Evolutionary conservation across 352 stramenopile species (phyloP).

Genomic region (Phytophthora sp.): DNA sequence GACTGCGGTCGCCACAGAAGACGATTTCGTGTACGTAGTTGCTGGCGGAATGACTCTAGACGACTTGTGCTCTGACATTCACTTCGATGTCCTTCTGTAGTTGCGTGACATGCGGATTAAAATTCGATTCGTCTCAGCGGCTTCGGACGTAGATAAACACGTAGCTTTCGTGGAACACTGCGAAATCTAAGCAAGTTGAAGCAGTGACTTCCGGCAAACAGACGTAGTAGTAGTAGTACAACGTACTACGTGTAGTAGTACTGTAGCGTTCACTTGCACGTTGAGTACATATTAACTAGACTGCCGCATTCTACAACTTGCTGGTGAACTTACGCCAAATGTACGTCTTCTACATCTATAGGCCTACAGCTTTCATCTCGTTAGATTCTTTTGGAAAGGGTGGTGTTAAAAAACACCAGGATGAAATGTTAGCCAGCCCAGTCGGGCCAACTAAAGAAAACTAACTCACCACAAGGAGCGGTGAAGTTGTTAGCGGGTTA

Average conservation of each 20-base stretch:
- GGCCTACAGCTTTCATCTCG: background rate
- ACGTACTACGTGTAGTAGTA: too few species aligned
- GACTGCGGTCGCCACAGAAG: slow-evolving; percentile 69
- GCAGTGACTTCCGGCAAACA: too few species aligned
- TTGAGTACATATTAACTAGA: too few species aligned
- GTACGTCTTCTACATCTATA: too few species aligned
- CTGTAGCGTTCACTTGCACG: too few species aligned
- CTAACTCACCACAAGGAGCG: background rate
- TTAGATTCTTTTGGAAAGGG: slow-evolving; percentile 58
- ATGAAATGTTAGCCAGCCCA: slow-evolving; percentile 33
- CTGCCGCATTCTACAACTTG: too few species aligned
- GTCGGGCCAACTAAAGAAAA: slow-evolving; percentile 13
- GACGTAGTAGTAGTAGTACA: too few species aligned
- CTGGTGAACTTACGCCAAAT: background rate
- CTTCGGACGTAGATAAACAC: slow-evolving; percentile 49
- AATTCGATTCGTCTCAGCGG: slow-evolving; percentile 72
- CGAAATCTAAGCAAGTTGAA: too few species aligned
- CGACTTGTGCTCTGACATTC: background rate
- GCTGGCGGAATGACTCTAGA: background rate
- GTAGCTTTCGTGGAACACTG: too few species aligned
- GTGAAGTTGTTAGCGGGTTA: slow-evolving; percentile 12
- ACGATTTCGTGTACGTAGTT: slow-evolving; percentile 70
- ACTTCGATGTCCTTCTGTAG: slow-evolving; percentile 34
- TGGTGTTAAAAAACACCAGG: slow-evolving; percentile 90
- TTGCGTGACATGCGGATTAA: slow-evolving; percentile 63